Evolutionary conservation across 2,329 filamentous ascomycete genomes (phyloP), one percentile per base, ranked within the genome.

Genomic region (Pyrenophora tritici-repentis): DNA sequence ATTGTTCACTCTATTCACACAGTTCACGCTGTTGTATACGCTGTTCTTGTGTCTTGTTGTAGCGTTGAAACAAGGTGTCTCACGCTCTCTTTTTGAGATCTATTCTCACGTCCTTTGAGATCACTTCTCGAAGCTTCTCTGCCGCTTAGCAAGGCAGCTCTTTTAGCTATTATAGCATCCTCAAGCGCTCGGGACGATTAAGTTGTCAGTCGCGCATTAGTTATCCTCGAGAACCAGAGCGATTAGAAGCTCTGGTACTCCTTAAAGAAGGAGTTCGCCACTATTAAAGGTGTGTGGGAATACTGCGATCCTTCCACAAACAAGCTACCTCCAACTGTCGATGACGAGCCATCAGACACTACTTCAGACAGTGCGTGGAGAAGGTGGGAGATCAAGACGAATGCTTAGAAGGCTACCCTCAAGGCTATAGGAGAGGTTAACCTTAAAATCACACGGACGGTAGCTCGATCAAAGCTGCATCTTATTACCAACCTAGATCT

Each of bases 231-330:
- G 10, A 34, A 34, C 3, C 12, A 34, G 32, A 34, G 32, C 32
- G 24, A 26, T 26, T 26, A 2, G 24, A 26, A 26, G 24, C 24
- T 26, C 24, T 26, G 8, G 24, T 26, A 26, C 24, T 26, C 4
- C 1, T 5, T 26, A 6, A 26, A 26, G 32, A 36, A 37, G 33
- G 14, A 38, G 24, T 46, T 38, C 8, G 24, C 42, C 10, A 38
- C 42, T 6, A 9, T 46, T 18, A 46, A 46, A 22, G 42, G 42
- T 22, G 42, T 46, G 24, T 46, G 10, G 42, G 24, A 38, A 38
- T 46, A 46, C 42, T 46, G 35, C 35, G 17, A 46, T 13, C 34
- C 42, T 9, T 31, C 22, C 6, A 38, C 24, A 14, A 22, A 12
- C 2, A 46, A 38, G 8, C 24, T 20, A 38, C 34, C 42, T 46